Percentiles rank a stretch among this genome's conserved stretches.
Conservation (phyloP, 2,329 filamentous ascomycete genomes). For the Phialophora expanda region DNA sequence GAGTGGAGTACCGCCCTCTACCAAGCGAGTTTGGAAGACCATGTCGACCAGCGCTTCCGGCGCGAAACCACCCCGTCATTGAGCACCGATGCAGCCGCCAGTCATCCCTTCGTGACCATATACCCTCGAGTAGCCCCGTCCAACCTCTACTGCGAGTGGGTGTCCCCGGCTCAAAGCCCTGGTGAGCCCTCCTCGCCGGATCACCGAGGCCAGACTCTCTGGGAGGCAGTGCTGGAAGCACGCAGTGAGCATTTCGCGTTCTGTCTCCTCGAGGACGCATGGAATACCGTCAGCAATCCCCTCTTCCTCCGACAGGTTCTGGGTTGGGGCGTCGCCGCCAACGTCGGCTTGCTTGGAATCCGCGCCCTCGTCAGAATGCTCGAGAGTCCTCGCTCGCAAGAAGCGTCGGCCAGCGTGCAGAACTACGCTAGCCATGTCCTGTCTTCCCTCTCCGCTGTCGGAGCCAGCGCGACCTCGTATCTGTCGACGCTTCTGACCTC, state of each 20-base stretch:
- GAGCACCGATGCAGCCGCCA: background rate
- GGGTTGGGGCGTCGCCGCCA: background rate
- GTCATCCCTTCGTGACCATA: constrained; percentile 32
- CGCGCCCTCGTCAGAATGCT: background rate
- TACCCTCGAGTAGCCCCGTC: constrained; percentile 28
- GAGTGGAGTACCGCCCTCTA: constrained; percentile 23
- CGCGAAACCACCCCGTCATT: background rate
- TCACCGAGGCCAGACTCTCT: background rate
- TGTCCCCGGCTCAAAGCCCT: background rate
- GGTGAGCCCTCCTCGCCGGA: background rate
- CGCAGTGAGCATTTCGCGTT: constrained; percentile 7
- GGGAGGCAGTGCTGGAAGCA: constrained; percentile 14
- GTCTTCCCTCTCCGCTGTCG: background rate
- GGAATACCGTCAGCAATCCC: constrained; percentile 2
- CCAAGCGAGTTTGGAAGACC: background rate
- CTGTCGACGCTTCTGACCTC: background rate
- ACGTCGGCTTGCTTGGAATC: background rate
- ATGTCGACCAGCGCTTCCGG: background rate
- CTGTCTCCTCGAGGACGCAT: constrained; percentile 13
- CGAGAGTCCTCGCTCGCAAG: background rate
- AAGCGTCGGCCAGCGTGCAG: background rate
- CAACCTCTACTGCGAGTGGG: constrained; percentile 34
- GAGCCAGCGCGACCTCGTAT: background rate
- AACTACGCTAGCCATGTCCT: background rate
- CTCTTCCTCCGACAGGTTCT: constrained; percentile 13